Conservation (phyloP, 129 eudicot genomes). For the Escallonia rubra region DNA sequence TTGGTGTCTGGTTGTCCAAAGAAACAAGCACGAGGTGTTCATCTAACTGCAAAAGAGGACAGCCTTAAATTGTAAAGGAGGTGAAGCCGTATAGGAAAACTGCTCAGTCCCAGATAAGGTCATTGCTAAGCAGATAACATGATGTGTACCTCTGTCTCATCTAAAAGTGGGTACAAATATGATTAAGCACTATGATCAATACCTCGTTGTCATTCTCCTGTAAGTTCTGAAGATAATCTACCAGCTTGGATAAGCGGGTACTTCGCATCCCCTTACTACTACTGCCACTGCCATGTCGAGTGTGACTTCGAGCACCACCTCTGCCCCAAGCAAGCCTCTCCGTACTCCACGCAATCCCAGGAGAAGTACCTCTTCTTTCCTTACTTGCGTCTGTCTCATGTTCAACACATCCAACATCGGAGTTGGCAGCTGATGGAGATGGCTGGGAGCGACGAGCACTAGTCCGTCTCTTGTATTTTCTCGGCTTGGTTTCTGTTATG, state of each 20-base stretch:
- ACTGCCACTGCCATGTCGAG: slow-evolving; percentile 14
- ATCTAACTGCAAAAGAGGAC: slow-evolving; percentile 9
- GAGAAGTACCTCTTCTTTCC: slow-evolving; percentile 11
- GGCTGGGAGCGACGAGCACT: slow-evolving; percentile 2
- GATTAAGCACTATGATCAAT: not conserved
- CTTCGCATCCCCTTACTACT: not conserved
- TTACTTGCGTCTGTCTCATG: slow-evolving; percentile 3
- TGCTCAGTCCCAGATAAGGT: not conserved
- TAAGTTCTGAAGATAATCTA: slow-evolving; percentile 4
- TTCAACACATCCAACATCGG: slow-evolving; percentile 12
- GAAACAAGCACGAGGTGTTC: slow-evolving; percentile 4
- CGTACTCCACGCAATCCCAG: slow-evolving; percentile 7
- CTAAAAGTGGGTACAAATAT: not conserved
- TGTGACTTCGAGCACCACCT: slow-evolving; percentile 24
- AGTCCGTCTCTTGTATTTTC: slow-evolving; percentile 13
- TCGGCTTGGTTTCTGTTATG: slow-evolving; percentile 6
- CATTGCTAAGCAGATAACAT: not conserved
- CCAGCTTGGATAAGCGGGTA: slow-evolving; percentile 9
- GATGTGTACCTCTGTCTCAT: not conserved
- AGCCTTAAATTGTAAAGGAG: not conserved
- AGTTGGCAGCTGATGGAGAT: slow-evolving; percentile 12
- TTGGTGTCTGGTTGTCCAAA: slow-evolving; percentile 9
- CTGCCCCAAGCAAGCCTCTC: slow-evolving; percentile 34
- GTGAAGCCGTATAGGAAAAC: not conserved
- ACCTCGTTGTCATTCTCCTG: slow-evolving; percentile 21